Conservation (phyloP, 2,329 filamentous ascomycete species). For the Aspergillus jensenii region DNA sequence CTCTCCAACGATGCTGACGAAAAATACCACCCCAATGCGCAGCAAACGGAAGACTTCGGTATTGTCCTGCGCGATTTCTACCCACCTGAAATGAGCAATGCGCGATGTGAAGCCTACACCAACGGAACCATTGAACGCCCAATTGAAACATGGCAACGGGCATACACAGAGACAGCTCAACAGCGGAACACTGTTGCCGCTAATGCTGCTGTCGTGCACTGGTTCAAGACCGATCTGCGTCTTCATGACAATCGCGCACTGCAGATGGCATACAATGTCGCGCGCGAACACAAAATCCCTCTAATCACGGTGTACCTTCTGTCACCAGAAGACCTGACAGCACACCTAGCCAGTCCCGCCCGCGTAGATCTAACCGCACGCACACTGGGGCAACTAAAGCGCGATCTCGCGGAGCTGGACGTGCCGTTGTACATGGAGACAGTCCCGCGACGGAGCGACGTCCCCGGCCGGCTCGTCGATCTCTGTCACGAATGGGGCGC, state of each 20-base stretch:
- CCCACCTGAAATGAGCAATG: slow-evolving; percentile 81
- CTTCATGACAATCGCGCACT: slow-evolving; percentile 72
- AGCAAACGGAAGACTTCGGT: slow-evolving; percentile 52
- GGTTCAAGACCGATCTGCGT: slow-evolving; percentile 85
- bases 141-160: slow-evolving; percentile 64
- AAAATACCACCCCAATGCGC: slow-evolving; percentile 34
- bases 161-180: slow-evolving; percentile 60
- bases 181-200: slow-evolving; percentile 54
- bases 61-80: slow-evolving; percentile 76
- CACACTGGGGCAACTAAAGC: slow-evolving; percentile 63
- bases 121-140: slow-evolving; percentile 69
- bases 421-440: slow-evolving; percentile 79
- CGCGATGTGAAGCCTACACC: slow-evolving; percentile 72
- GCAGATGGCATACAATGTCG: slow-evolving; percentile 64
- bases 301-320: slow-evolving; percentile 76
- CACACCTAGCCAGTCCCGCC: slow-evolving; percentile 70
- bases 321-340: slow-evolving; percentile 80
- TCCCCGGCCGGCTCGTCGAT: slow-evolving; percentile 63
- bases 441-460: slow-evolving; percentile 62
- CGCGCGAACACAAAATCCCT: slow-evolving; percentile 67
- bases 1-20: slow-evolving; percentile 4
- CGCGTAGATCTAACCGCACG: slow-evolving; percentile 81
- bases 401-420: slow-evolving; percentile 66
- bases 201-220: slow-evolving; percentile 72
- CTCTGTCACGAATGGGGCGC: slow-evolving; percentile 71